Base-by-base conservation (phyloP, 2,329 filamentous ascomycete genomes). In the Gyromitra esculenta region DNA sequence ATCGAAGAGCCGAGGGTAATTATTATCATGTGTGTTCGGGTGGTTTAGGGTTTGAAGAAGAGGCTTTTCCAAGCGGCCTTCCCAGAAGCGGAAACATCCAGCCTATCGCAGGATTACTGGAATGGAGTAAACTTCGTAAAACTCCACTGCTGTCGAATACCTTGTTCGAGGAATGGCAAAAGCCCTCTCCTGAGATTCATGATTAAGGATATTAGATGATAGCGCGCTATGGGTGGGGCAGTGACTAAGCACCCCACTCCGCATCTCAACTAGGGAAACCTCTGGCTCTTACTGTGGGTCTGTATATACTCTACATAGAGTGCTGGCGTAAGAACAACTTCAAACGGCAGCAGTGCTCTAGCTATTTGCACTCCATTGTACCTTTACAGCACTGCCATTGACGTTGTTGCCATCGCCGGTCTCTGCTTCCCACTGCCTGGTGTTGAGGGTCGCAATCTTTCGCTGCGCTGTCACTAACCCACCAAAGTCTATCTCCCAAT, bases 191-290 rank as follows among this genome's bases (percentile, higher is more conserved):
- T 21, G 18, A 21, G 18, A 21, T 21, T 21, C 18, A 21, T 21
- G 18, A 21, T 21, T 21, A 21, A 21, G 18, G 18, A 21, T 21
- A 21, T 4, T 31, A 31, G 25, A 3, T 4, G 25, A 4, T 31
- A 31, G 25, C 25, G 25, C 25, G 25, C 41, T 41, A 62, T 43
- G 62, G 62, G 56, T 35, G 43, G 37, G 41, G 15, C 5, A 37
- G 43, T 69, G 66, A 69, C 66, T 74, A 74, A 74, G 71, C 71
- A 63, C 71, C 56, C 56, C 64, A 69, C 71, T 73, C 69, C 21
- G 11, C 62, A 57, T 57, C 50, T 37, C 41, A 41, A 56, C 67
- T n/a, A 8, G 39, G 18, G 31, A 50, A n/a, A 48, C 9, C 52
- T 73, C 67, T 65, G 43, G 65, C 45, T 37, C 57, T 56, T 59